Percentiles rank a stretch among this genome's conserved stretches.
These are phyloP conservation scores for Quercus alba DNA, from an alignment of 306 rosid species.

Conservation along the genomic window DNA sequence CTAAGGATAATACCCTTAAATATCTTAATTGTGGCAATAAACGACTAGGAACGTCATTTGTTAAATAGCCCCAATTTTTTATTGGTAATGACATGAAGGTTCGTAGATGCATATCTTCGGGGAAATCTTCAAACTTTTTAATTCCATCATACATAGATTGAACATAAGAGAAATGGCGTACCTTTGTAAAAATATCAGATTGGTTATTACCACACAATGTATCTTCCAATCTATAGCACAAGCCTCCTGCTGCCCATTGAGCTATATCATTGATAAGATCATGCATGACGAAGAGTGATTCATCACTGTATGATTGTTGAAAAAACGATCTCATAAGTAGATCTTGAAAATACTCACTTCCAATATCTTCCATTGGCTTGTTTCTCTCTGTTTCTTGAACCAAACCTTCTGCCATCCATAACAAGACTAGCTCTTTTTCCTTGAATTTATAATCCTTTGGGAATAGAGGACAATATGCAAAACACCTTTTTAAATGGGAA, in stretches of 20 bases:
- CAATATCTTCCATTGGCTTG: neutral
- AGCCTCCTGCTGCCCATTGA: neutral
- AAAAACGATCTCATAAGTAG: neutral
- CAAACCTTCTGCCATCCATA: neutral
- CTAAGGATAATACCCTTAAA: neutral
- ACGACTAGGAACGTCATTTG: neutral
- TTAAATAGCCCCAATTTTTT: neutral
- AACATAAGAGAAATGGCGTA: neutral
- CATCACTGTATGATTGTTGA: neutral
- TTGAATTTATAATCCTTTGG: neutral
- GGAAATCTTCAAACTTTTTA: neutral
- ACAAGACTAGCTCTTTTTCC: neutral
- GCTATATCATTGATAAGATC: slow-evolving; percentile 12
- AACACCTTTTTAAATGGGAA: neutral
- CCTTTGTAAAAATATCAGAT: neutral
- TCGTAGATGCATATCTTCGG: neutral
- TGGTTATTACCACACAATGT: neutral
- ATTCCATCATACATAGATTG: neutral
- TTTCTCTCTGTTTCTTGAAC: neutral
- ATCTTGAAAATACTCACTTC: neutral
- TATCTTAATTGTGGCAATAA: neutral
- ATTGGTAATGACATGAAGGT: neutral
- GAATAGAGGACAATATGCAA: slow-evolving; percentile 7
- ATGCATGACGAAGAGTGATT: neutral
- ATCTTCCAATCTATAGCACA: too few species aligned